Conservation (phyloP, 345 rosid genomes). For the Camelina neglecta region DNA sequence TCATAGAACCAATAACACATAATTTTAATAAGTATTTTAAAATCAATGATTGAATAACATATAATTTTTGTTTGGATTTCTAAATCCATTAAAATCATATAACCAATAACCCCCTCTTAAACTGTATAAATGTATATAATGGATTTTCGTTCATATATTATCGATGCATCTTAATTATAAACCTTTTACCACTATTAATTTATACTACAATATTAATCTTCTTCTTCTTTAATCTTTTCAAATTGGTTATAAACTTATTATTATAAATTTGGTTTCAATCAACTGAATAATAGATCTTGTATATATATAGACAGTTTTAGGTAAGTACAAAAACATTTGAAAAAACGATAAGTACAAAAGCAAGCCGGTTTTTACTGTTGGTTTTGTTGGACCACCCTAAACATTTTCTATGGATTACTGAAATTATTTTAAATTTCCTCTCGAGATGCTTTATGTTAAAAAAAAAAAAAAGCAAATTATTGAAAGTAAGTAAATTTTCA, state of each 20-base stretch:
- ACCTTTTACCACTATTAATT: background rate
- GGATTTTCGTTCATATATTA: background rate
- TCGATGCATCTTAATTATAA: background rate
- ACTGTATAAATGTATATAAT: background rate
- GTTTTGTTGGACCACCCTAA: conserved; percentile 6
- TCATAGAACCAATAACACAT: no score
- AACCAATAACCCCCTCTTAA: no score
- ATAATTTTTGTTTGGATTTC: no score
- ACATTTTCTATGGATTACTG: background rate
- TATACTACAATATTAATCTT: background rate
- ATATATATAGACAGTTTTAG: background rate
- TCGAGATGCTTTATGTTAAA: background rate
- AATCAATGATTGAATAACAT: no score
- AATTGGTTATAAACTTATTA: no score
- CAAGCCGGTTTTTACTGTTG: background rate
- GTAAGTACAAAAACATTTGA: no score
- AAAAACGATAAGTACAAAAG: background rate
- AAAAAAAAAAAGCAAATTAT: background rate
- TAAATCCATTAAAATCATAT: no score
- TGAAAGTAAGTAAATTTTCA: background rate
- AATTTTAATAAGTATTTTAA: no score
- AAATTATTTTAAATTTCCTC: background rate
- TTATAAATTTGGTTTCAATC: no score
- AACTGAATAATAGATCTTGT: background rate
- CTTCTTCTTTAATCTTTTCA: background rate